Evolutionary conservation across 192 early-diverging fungal species (phyloP).

Genomic region (Mortierella antarctica): DNA sequence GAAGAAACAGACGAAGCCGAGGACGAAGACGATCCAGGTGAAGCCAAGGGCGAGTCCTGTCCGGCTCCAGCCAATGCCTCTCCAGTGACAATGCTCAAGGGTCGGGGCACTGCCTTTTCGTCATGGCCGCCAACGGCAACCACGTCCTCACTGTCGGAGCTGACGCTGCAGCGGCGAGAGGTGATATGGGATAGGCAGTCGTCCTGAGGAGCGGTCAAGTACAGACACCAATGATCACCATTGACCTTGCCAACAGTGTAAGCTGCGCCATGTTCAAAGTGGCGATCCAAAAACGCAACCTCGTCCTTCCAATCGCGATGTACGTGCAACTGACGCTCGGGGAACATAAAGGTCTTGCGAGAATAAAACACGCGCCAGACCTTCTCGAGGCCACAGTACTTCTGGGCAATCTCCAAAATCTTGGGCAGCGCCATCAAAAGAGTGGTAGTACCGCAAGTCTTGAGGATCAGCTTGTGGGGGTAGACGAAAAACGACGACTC

Average conservation of each 20-base stretch:
- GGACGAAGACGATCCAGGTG: slow-evolving; percentile 10
- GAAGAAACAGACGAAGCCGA: slow-evolving; percentile 32
- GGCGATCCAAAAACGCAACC: slow-evolving; percentile 76
- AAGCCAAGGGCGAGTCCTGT: slow-evolving; percentile 22
- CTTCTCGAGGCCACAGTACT: slow-evolving; percentile 69
- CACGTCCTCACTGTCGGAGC: slow-evolving; percentile 27
- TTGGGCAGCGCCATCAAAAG: slow-evolving; percentile 88
- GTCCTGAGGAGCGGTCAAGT: slow-evolving; percentile 79
- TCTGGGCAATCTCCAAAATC: slow-evolving; percentile 85
- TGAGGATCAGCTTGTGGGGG: slow-evolving; percentile 93
- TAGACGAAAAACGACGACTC: slow-evolving; percentile 99
- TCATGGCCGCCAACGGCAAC: slow-evolving; percentile 32
- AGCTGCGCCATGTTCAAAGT: slow-evolving; percentile 78
- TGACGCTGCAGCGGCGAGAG: slow-evolving; percentile 46
- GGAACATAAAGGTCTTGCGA: slow-evolving; percentile 97
- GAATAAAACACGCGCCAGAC: slow-evolving; percentile 93
- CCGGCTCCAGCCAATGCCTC: slow-evolving; percentile 1
- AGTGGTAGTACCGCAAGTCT: slow-evolving; percentile 98
- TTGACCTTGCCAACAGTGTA: slow-evolving; percentile 96
- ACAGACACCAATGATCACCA: slow-evolving; percentile 97
- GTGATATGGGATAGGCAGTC: slow-evolving; percentile 54
- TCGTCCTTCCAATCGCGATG: slow-evolving; percentile 95
- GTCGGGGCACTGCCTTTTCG: not conserved
- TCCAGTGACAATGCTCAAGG: slow-evolving; percentile 37
- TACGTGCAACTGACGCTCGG: slow-evolving; percentile 86